Evolutionary conservation across 345 rosid species (phyloP), one percentile per base, ranked within the genome.

Genomic region (Heritiera littoralis): DNA sequence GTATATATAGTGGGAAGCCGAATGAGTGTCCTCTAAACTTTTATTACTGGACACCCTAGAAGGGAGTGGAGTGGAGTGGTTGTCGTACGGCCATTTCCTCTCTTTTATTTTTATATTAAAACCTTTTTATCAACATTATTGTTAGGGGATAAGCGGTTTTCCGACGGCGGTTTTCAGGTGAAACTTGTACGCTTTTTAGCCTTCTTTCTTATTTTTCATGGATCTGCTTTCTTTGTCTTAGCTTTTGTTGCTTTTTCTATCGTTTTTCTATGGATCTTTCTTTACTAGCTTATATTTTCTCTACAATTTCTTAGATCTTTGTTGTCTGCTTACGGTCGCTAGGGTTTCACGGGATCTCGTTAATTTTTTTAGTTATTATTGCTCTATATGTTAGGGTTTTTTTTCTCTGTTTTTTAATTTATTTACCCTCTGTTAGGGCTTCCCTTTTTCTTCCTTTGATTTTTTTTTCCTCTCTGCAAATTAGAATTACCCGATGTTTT

Each of bases 131-230:
- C 5, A 51, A 3, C 18, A 70, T 72, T 72, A 32, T 32, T 3
- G 3, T 35, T 51, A 8, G 76, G 5, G 63, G 45, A 54, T 55
- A 73, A 73, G 49, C 65, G 65, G 65, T 73, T 73, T 73, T 55
- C 77, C 35, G 65, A n/a, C 23, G 43, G 49, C 30, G 49, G 65
- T 32, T 55, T 54, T 40, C 77, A 55, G 77, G 77, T 73, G 76
- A 56, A 54, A 38, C 46, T 55, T 73, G 45, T 15, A 55, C 8
- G 10, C 8, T 30, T 52, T 52, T 18, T 55, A 38, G 6, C 48
- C 38, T 35, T 9, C 38, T 3, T 54, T 72, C 12, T 5, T 15
- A 4, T 72, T 32, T 38, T 72, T 72, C 15, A 72, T 9, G 76
- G 77, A 56, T 73, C 51, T 55, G 77, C 35, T 38, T 55, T 11